Base-by-base conservation (phyloP, 805 yeast genomes). In the Lachancea meyersii region DNA sequence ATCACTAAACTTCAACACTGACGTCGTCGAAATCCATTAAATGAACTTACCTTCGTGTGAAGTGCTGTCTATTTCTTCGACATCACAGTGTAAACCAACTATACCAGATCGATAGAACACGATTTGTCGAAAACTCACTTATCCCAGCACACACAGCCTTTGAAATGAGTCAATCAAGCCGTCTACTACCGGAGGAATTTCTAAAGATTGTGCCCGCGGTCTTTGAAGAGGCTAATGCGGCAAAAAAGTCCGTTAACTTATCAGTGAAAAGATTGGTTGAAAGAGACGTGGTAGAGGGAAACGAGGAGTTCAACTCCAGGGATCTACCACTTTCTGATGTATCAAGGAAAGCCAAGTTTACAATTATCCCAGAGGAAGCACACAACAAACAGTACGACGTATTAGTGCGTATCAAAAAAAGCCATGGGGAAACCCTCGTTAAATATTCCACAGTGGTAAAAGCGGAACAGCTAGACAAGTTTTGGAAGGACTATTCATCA, bases 401-500 rank as follows among this genome's bases (percentile, higher is more conserved):
- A 2, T 64, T 88, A 35, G 72, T 88, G 49, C 75, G 96, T 60
- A 75, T 84, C 40, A 39, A 39, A 28, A 57, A 53, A 38, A 59
- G 60, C 3, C 51, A 59, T 4, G 51, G 51, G 17, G 45, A 49
- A 1, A 41, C 67, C 44, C 78, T 78, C 52, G 55, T 62, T n/a
- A 85, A 85, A 55, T 60, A 82, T 24, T 77, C 88, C 21, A 88
- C 97, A 0, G 76, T 81, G 10, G 88, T 89, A 5, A 74, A 75
- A 21, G 68, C 79, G 1, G 74, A 70, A 1, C 64, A 74, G 3
- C 67, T 89, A 50, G 86, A 80, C 48, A 60, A 68, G 46, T 89
- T 89, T 60, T 89, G 96, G 96, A 60, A 63, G 33, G 79, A 78
- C 20, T 89, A 88, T 63, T 65, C 86, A 1, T 78, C 77, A 33